Base-by-base conservation (phyloP, 495 filamentous ascomycete species). In the Amphirosellinia nigrospora region DNA sequence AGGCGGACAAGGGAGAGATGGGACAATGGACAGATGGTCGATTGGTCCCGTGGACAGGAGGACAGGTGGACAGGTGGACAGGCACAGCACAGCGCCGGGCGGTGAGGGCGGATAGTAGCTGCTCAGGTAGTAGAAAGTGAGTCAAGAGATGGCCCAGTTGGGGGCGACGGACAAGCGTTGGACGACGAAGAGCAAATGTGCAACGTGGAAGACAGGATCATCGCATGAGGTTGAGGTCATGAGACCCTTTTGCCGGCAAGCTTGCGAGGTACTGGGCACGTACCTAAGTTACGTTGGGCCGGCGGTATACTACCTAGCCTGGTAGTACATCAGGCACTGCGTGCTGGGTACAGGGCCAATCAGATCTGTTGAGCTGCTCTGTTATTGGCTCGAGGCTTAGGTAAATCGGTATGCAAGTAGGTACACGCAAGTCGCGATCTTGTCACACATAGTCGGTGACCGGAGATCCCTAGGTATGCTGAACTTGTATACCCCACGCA, bases 221-320 rank as follows among this genome's bases (percentile, higher is more conserved):
- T 63, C 68, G 60, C 68, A 70, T 55, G 68, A 70, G 59, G 36
- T 64, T n/a, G 36, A 70, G 60, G 68, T 70, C 68, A 70, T 70
- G 59, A 70, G 68, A 70, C 68, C 68, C 46, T 38, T 64, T 64
- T 28, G 16, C 60, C 19, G 43, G 67, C 30, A 63, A 69, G 58
- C 58, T 63, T 38, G 41, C 48, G 60, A 30, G 19, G 61, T 36
- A 36, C 28, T 32, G 36, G 55, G 16, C 7, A 4, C 13, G 50
- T 28, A 30, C 55, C 26, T 28, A 52, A 11, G 23, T 13, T 28
- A 9, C 48, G 48, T 30, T 53, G 48, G 48, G 48, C 23, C 11
- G 48, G 43, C 43, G 43, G 10, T 13, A 15, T 43, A 45, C 43
- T 16, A 2, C 15, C 1, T 46, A n/a, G 16, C 4, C 43, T 16